Base-by-base conservation (phyloP, 768 basidiomycete species). In the Suillus subaureus region DNA sequence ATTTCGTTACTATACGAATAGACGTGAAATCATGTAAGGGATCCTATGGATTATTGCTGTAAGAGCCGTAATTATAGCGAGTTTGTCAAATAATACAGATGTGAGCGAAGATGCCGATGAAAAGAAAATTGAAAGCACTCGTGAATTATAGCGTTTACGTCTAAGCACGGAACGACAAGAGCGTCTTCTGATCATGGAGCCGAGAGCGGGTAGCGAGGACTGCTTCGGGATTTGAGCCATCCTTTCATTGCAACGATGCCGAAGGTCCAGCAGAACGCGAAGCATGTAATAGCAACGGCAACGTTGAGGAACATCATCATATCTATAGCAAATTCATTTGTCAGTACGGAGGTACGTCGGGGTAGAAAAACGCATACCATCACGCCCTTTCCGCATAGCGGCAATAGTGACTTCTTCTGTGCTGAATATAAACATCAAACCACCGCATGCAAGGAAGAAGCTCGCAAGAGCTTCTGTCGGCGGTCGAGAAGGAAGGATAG, bases 391-490 rank as follows among this genome's bases (percentile, higher is more conserved):
- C 64, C 96, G 84, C 95, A 98, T 97, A 21, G 96, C 95, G 15
- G 93, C 91, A 67, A 93, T 86, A 4, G 93, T 92, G 26, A 98
- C 75, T 71, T 97, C 94, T 78, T 98, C 96, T 9, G 90, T 91
- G 42, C 92, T 94, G 65, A 95, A 86, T 76, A 96, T 93, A 79
- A 98, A 98, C 60, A 89, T 84, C 64, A 98, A 75, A 12, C 97
- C 97, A 55, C 96, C 96, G 63, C 90, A 90, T 8, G 95, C 86
- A 60, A 96, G 82, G 79, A 91, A 92, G 78, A 98, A 93, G 65
- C 92, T 86, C 18, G 90, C 93, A 47, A 99, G 78, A 6, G 91
- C 91, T 80, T 99, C 97, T 0, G 96, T 96, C 0, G 96, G 97
- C 6, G 97, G 97, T 11, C 96, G 88, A 16, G 92, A 93, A 2